Evolutionary conservation across 352 stramenopile species (phyloP).

Genomic region (Globisporangium carolinianum): DNA sequence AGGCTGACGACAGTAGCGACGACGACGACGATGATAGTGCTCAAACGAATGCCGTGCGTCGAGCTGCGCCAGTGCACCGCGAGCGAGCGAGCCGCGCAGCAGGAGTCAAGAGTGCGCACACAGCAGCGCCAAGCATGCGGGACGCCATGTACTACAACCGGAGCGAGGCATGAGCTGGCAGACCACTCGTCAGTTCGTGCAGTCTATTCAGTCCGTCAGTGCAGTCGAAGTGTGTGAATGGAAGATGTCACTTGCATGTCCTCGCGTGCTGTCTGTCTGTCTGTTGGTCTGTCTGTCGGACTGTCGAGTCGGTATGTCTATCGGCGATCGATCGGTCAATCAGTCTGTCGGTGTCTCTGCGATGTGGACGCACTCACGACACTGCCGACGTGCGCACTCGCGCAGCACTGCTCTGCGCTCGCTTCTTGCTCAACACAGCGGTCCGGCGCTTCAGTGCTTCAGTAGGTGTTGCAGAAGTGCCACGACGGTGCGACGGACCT

Average conservation of each 20-base stretch:
- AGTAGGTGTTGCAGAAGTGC: background rate
- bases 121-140: background rate
- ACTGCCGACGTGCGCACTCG: background rate
- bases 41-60: too few species aligned
- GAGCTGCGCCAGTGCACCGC: too few species aligned
- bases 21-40: background rate
- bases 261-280: too few species aligned
- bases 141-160: slow-evolving; percentile 8
- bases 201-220: background rate
- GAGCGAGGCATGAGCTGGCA: slow-evolving; percentile 6
- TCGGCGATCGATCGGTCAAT: background rate
- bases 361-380: background rate
- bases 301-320: background rate
- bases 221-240: background rate
- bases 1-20: slow-evolving; percentile 2
- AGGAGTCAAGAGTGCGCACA: too few species aligned
- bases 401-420: slow-evolving; percentile 1
- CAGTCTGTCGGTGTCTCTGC: background rate
- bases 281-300: too few species aligned
- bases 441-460: background rate
- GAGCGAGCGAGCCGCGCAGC: too few species aligned
- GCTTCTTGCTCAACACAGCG: background rate
- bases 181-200: background rate
- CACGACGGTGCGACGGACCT: background rate
- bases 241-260: too few species aligned